Evolutionary conservation across 495 filamentous ascomycete genomes (phyloP), one percentile per base, ranked within the genome.

Genomic region (Lasiosphaeris hirsuta): DNA sequence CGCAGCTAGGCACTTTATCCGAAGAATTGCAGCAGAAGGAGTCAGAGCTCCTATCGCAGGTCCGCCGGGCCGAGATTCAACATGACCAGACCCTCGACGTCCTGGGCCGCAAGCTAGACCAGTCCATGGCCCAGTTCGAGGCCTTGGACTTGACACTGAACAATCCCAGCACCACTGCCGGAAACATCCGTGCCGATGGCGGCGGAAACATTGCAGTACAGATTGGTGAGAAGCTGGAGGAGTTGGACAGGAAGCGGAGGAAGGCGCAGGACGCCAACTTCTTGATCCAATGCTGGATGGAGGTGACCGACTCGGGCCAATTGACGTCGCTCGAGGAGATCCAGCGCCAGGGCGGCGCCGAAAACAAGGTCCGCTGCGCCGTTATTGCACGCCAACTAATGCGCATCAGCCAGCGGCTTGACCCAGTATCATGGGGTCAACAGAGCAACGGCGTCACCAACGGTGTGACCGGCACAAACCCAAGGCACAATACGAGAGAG

Each of bases 251-350:
- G 61, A 94, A 97, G 72, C 80, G 91, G 56, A 85, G 89, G 63
- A 81, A 95, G 60, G 95, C 95, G 34, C 77, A 91, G 66, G 95
- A 99, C 75, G 90, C 93, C 35, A 91, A 88, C 65, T 97, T 97
- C 70, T 73, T 99, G 55, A 90, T 97, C 56, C 87, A 94, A 66
- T 97, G 95, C 74, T 97, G 95, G 92, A 82, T 88, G 39, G 91
- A 96, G 56, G 91, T 97, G 51, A 90, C 84, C 66, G 90, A 96
- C 63, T 84, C 84, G 4, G 92, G 91, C 4, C 84, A 91, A 63
- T 79, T 96, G 33, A 84, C 87, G 2, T 81, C 86, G 11, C 71
- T 97, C 45, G 89, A 96, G 70, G 90, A 92, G 55, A 83, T 95
- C 54, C 79, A 90, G 65, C 76, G 86, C 60, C 84, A 87, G 51